Base-by-base conservation (phyloP, 257 asterid genomes). In the Paulownia fortunei region DNA sequence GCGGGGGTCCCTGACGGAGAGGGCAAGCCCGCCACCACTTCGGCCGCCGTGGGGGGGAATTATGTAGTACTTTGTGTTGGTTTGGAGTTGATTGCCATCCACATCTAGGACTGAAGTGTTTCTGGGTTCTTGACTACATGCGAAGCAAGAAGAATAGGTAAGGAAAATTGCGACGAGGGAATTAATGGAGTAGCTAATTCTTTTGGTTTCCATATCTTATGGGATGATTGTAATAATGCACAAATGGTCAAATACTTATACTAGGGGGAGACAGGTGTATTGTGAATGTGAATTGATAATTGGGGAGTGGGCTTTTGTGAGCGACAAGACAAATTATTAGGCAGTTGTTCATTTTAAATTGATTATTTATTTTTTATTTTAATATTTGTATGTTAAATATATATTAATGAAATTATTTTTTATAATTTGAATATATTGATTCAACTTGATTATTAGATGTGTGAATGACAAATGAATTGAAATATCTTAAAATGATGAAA, bases 21-120 rank as follows among this genome's bases (percentile, higher is more conserved):
- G 85, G 36, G 87, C 84, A 0, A 89, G 80, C 1, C 90, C 92
- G 2, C 89, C 88, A 4, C 84, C 91, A 15, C 6, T 77, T n/a
- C 3, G 51, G 46, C 42, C 76, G 26, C 52, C 34, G 54, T 47
- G 68, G 15, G 24, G 10, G 16, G 90, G 79, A 34, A 68, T 4
- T 36, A 89, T 68, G 74, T 78, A 55, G 64, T 87, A 89, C 41
- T 78, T 86, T n/a, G 83, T 65, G 79, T 82, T 77, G 63, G 80
- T 8, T 80, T 85, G 88, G 76, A 89, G 78, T 42, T 70, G 87
- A 76, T 82, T 81, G 51, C 90, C 93, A 62, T 84, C 90, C 5
- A 74, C 39, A 26, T 87, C 90, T 18, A 84, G 54, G 37, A 80
- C 84, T 6, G 83, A 62, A 27, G 62, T 23, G 79, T 49, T 54